These are phyloP conservation scores for Jacaranda copaia DNA, from an alignment of 257 asterid genomes.

Conservation along the genomic window DNA sequence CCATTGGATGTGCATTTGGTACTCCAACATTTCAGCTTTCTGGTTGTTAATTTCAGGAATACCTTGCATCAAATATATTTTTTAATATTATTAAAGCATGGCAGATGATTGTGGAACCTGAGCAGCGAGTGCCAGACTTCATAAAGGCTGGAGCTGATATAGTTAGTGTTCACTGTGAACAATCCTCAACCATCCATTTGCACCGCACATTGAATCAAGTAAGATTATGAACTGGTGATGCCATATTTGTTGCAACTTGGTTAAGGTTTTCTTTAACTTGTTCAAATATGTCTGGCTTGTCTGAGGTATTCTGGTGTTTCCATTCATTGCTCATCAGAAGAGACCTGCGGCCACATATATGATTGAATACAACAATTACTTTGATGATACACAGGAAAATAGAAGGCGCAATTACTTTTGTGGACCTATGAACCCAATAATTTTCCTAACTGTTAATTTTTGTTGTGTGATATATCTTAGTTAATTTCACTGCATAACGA, in stretches of 20 bases:
- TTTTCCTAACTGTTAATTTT: no score
- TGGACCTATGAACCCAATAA: neutral
- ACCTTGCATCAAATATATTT: conserved; percentile 25
- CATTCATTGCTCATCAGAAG: no score
- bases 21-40: conserved; percentile 36
- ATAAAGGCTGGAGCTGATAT: conserved; percentile 99
- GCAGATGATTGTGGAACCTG: conserved; percentile 99
- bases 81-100: conserved; percentile 45
- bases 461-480: no score
- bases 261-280: conserved; percentile 7
- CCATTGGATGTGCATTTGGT: conserved; percentile 99
- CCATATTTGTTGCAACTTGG: conserved; percentile 13
- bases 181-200: conserved; percentile 96
- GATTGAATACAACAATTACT: no score
- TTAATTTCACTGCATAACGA: no score
- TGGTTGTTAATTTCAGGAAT: conserved; percentile 24
- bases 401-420: no score
- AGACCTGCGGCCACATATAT: no score
- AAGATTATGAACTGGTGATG: conserved; percentile 43
- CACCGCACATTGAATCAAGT: conserved; percentile 94
- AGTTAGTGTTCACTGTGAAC: conserved; percentile 96
- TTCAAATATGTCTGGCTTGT: neutral
- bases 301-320: no score
- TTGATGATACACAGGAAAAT: no score
- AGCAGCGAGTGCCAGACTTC: conserved; percentile 96